Evolutionary conservation across 768 basidiomycete genomes (phyloP).

Genomic region (Fomitopsis pulvina): DNA sequence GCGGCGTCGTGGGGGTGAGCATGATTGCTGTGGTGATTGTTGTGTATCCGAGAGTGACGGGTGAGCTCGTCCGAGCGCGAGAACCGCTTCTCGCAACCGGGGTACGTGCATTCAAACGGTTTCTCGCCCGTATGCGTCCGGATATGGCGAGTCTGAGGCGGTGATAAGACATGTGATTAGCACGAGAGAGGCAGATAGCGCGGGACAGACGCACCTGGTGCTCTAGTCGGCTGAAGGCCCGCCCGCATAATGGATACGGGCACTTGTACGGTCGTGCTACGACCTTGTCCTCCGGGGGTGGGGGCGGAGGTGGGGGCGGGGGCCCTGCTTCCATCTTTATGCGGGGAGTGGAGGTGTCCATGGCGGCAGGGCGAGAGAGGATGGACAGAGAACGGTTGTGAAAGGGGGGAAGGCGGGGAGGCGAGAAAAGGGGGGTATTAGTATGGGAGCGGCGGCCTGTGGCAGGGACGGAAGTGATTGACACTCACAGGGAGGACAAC

Average conservation of each 20-base stretch:
- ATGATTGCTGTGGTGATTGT: slow-evolving; percentile 39
- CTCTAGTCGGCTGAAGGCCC: slow-evolving; percentile 95
- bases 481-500: not conserved
- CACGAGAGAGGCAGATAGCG: slow-evolving; percentile 10
- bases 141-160: slow-evolving; percentile 84
- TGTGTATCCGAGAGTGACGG: slow-evolving; percentile 91
- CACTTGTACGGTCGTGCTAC: slow-evolving; percentile 89
- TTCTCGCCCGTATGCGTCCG: slow-evolving; percentile 99
- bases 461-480: not conserved
- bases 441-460: not conserved
- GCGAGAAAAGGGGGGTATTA: not conserved
- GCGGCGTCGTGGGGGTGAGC: slow-evolving; percentile 30
- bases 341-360: slow-evolving; percentile 10
- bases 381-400: slow-evolving; percentile 8
- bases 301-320: slow-evolving; percentile 16
- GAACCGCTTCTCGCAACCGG: slow-evolving; percentile 97
- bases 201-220: slow-evolving; percentile 64
- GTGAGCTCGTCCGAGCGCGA: slow-evolving; percentile 98
- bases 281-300: slow-evolving; percentile 30
- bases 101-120: slow-evolving; percentile 87
- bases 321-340: slow-evolving; percentile 4
- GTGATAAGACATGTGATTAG: slow-evolving; percentile 2
- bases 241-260: slow-evolving; percentile 82
- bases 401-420: slow-evolving; percentile 1
- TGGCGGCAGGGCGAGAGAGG: slow-evolving; percentile 8